Base-by-base conservation (phyloP, 805 yeast species). In the Lipomyces sp. region DNA sequence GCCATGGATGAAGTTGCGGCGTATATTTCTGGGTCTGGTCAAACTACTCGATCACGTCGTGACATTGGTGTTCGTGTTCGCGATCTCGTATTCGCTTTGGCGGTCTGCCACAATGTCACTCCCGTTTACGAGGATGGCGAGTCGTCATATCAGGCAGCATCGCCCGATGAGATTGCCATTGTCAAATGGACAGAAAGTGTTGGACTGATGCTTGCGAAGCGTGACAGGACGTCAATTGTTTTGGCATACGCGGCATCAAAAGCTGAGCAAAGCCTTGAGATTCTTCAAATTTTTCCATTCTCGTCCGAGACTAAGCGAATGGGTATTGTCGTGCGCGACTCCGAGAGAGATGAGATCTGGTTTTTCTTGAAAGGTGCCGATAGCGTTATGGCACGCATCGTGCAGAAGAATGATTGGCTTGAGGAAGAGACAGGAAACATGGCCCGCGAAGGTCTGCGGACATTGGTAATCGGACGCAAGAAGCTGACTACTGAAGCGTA, bases 141-240 rank as follows among this genome's bases (percentile, higher is more conserved):
- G 65, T 76, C 87, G 15, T 84, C 92, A 1, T 95, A 93, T 76
- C 99, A 95, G 78, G 99, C 99, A 0, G 98, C 98, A 0, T 93
- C 98, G 0, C 99, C 99, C 0, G 99, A 95, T 80, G 99, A 95
- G 76, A 87, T 95, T 72, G 99, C 99, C 35, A 95, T 95, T 69
- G 98, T 95, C 24, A 89, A 89, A 74, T 95, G 92, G 79, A 90
- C 97, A 0, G 96, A 92, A 70, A 76, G 81, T 1, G 94, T 93
- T 37, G 99, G 99, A 0, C 80, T 95, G 45, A 85, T 92, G 6
- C 82, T 95, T 56, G 83, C 86, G 66, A 88, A 86, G 73, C 86
- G 99, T 73, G 99, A 95, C 76, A 85, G 99, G 65, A 84, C 84
- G 63, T 85, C 88, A 5, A 84, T 95, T 71, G 82, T 90, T 0